Base-by-base conservation (phyloP, 345 rosid species). In the Citrus hindsii region DNA sequence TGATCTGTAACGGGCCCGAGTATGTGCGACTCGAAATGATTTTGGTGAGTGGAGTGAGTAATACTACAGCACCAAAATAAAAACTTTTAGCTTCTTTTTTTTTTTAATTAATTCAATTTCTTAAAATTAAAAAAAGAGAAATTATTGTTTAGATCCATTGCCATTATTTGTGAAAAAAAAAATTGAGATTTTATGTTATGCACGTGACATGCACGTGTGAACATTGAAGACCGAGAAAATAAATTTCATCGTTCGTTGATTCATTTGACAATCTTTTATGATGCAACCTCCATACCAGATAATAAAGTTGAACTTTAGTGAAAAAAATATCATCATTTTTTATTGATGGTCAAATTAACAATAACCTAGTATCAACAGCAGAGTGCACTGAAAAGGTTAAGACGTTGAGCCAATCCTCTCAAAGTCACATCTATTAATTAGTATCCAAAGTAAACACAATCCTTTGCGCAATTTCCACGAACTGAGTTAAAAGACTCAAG, bases 1-100 rank as follows among this genome's bases (percentile, higher is more conserved):
- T 72, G 73, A 76, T 73, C 84, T 83, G 76, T 62, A 76, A 85
- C 73, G 84, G 63, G 67, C 38, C 38, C 27, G 27, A 24, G 40
- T 35, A 56, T 51, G 46, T 24, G 79, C 1, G 78, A 72, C 28
- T 37, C 3, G 71, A 77, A 81, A 71, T 72, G 71, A 76, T 67
- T 69, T 72, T 13, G n/a, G n/a, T n/a, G n/a, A n/a, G n/a, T n/a
- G 69, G 76, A 78, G 73, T 7, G 9, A 25, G 42, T 7, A 21
- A 1, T 21, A 53, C 21, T 53, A 6, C 22, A 9, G 21, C 7
- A 1, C 58, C 58, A 18, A 46, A 3, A 46, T 46, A 12, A 46
- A 42, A 42, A 3, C 0, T 42, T 42, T 42, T 42, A 42, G 4
- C 48, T 10, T n/a, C n/a, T n/a, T n/a, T 9, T 9, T 8, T 40